Evolutionary conservation across 108 stramenopile genomes (phyloP), one percentile per base, ranked within the genome.

Genomic region (Aurantiochytrium sp.): DNA sequence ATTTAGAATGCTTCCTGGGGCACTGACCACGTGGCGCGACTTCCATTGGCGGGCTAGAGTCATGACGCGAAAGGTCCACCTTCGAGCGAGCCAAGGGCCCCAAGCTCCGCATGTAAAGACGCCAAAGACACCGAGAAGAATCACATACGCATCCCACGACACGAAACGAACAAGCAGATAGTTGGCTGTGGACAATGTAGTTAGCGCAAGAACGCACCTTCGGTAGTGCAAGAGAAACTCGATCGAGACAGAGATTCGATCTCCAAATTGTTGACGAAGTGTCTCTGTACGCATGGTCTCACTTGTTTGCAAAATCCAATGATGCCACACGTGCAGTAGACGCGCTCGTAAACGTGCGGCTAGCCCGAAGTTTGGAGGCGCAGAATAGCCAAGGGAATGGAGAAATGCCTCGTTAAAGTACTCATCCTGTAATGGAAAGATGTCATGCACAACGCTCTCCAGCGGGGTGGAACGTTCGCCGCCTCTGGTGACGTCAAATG

Each of bases 361-460:
- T 18, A 23, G 23, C 23, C 28, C 18, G 1, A 29, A 2, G 16
- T 16, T 19, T 83, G 49, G 18, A 45, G 43, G 12, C 45, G 45
- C 51, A 21, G 76, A 45, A 12, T n/a, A 53, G 43, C 18, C 14
- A 16, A 83, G 76, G 6, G 45, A 25, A 12, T 23, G 1, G n/a
- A 83, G n/a, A 53, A 83, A 83, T 6, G 18, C 8, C 16, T 47
- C 45, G 51, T 83, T 83, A 21, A 21, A 83, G 51, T 25, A 8
- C 76, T 83, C 76, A 35, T 83, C 76, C 28, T 83, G 76, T 6
- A 83, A 45, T 12, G 76, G 76, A 23, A 83, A 83, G n/a, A 83
- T 35, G 51, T 83, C 76, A 12, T 83, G 18, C 19, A 83, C 51
- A 12, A 83, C 51, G 16, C 6, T 12, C 51, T 83, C 76, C 1